These are phyloP conservation scores for Globisporangium orthogonon DNA, from an alignment of 352 stramenopile species.

Conservation along the genomic window DNA sequence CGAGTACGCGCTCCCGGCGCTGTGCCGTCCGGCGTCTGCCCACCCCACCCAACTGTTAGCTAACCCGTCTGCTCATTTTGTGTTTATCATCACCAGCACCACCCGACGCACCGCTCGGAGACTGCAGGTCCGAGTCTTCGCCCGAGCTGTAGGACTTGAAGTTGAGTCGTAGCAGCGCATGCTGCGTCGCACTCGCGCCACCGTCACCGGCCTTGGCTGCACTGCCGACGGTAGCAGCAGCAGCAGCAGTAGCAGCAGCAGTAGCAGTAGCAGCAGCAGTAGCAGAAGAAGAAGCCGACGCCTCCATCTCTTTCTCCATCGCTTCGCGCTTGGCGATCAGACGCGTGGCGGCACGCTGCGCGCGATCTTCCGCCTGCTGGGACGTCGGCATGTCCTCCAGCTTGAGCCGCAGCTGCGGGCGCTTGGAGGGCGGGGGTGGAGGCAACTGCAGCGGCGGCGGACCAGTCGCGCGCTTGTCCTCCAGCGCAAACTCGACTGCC, in stretches of 20 bases:
- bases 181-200: constrained; percentile 52
- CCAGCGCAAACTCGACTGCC: constrained; percentile 33
- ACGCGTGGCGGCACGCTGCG: constrained; percentile 62
- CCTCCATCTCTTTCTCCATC: constrained; percentile 48
- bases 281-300: constrained; percentile 15
- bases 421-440: constrained; percentile 22
- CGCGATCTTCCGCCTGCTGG: constrained; percentile 76
- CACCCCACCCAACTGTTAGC: not conserved
- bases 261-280: constrained; percentile 5
- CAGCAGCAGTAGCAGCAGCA: constrained; percentile 9
- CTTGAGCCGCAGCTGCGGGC: constrained; percentile 66
- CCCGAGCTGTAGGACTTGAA: constrained; percentile 67
- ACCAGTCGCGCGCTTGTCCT: constrained; percentile 31
- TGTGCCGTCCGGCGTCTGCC: constrained; percentile 43
- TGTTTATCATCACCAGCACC: too few species aligned
- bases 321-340: constrained; percentile 72
- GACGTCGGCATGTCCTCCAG: constrained; percentile 85
- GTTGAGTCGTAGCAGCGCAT: constrained; percentile 57
- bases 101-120: constrained; percentile 40
- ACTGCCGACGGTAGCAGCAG: constrained; percentile 7
- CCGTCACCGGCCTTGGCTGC: not conserved
- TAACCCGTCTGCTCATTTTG: not conserved
- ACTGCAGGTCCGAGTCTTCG: constrained; percentile 59
- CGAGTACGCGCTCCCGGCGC: constrained; percentile 76
- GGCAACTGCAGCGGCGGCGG: not conserved